These are phyloP conservation scores for Gaeumannomyces tritici DNA, from an alignment of 2,329 filamentous ascomycete species.

Conservation along the genomic window DNA sequence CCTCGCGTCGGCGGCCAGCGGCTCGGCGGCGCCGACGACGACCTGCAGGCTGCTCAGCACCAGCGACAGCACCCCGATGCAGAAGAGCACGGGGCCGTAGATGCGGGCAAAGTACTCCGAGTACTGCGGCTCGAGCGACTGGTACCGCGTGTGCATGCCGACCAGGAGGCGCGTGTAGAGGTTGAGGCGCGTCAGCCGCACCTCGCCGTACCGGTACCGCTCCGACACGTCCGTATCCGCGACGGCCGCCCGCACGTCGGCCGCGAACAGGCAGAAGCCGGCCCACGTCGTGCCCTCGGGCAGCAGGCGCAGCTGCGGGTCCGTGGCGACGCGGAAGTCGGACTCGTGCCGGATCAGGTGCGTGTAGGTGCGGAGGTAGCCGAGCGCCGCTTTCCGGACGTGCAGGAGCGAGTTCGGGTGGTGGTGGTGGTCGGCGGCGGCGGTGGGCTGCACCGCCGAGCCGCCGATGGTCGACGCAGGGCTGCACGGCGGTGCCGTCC, in stretches of 20 bases:
- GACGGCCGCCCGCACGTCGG: background rate
- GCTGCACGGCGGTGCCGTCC: no score
- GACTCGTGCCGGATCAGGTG: background rate
- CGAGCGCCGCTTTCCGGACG: background rate
- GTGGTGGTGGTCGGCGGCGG: no score
- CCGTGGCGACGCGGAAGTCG: slow-evolving; percentile 3
- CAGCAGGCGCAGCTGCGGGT: background rate
- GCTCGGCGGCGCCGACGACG: background rate
- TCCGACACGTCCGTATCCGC: background rate
- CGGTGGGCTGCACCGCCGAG: no score
- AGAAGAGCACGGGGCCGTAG: background rate
- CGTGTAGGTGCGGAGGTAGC: slow-evolving; percentile 2
- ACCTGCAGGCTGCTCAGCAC: background rate
- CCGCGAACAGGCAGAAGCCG: background rate
- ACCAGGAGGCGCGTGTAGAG: background rate
- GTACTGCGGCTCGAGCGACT: background rate
- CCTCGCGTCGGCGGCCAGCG: background rate
- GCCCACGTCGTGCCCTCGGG: slow-evolving; percentile 2
- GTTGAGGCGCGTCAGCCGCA: slow-evolving; percentile 4
- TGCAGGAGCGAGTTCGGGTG: background rate
- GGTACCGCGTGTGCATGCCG: background rate
- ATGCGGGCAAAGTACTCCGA: background rate
- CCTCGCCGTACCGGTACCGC: slow-evolving; percentile 5
- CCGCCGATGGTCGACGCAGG: background rate
- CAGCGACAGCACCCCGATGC: background rate